Evolutionary conservation across 805 yeast genomes (phyloP), one percentile per base, ranked within the genome.

Genomic region (Monosporozyma aerobia): DNA sequence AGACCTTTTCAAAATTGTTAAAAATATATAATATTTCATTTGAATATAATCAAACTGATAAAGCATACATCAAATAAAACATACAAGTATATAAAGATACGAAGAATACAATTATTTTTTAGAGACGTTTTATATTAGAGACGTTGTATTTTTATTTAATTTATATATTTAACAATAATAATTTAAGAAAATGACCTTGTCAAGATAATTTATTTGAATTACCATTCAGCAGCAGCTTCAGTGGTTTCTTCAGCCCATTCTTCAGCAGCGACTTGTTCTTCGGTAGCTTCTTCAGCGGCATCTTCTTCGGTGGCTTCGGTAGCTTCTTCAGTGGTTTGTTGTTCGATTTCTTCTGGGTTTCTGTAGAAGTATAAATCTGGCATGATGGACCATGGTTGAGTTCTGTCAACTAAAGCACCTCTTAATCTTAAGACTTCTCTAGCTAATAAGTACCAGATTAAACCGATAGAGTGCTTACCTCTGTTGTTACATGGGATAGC

Each of bases 361-460:
- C 99, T 94, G 97, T 94, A 94, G 90, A 94, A 94, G 90, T 90
- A 94, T 77, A 94, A 85, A 82, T 94, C 99, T 77, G 98, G 98
- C 99, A 94, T 94, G 75, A 94, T 94, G 68, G 95, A 80, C 99
- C 99, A 94, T 77, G 87, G 85, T 77, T 94, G 88, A 67, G 87
- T 74, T 84, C 99, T 90, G 88, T 87, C 86, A 74, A 95, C 90
- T 68, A 94, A 78, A 73, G 90, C 84, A 74, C 99, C 99, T 82
- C 97, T 87, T 78, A 94, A 86, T 82, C 99, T 89, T 75, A 94
- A 84, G 69, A 94, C 98, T 82, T 94, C 99, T 81, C 99, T 89
- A 72, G 99, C 94, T 70, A 94, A 77, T 79, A 94, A 81, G 96
- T 96, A 94, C 99, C 99, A 94, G 85, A 94, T 82, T 73, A 94